Base-by-base conservation (phyloP, 495 filamentous ascomycete species). In the Tuber brumale region DNA sequence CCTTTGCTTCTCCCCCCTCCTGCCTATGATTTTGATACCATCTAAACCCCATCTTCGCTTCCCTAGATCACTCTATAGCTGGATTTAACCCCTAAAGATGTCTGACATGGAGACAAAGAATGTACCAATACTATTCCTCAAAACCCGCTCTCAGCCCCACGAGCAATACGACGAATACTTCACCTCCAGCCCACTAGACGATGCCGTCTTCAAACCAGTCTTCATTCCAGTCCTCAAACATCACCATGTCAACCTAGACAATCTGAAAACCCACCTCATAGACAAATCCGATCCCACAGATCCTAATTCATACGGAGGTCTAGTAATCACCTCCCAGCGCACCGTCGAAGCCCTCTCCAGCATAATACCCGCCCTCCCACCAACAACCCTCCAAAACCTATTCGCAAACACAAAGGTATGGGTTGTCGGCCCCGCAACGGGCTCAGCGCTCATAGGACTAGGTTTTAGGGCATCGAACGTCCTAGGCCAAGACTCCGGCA, bases 271-370 rank as follows among this genome's bases (percentile, higher is more conserved):
- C 31, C 83, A 90, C 46, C 84, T 91, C 77, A 76, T 76, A 27
- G 35, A 10, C 10, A 66, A 66, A 35, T 66, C 31, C 57, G 27
- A 66, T 66, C 73, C 14, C 72, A 66, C 19, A 73, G 69, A 73
- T 71, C 79, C 61, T 31, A 18, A 37, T 44, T 41, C 37, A 57
- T 97, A 97, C 84, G 93, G 93, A 19, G 94, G 93, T 1, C 82
- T 97, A 72, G 92, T 97, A 70, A 96, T 99, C 83, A 99, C 95
- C 1, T 97, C 93, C 27, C 96, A 98, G 82, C 89, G 96, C 31
- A 92, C 95, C 9, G 95, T 97, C 18, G 95, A 97, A 80, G 94
- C 90, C 2, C 94, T 97, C 78, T 86, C 89, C 18, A 82, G 86
- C 44, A 85, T 94, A 83, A 87, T 85, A 85, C 81, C 77, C 80